phyloP scores from a whole-genome alignment of 176 grass and related monocot genomes.

The Dactylis glomerata region DNA sequence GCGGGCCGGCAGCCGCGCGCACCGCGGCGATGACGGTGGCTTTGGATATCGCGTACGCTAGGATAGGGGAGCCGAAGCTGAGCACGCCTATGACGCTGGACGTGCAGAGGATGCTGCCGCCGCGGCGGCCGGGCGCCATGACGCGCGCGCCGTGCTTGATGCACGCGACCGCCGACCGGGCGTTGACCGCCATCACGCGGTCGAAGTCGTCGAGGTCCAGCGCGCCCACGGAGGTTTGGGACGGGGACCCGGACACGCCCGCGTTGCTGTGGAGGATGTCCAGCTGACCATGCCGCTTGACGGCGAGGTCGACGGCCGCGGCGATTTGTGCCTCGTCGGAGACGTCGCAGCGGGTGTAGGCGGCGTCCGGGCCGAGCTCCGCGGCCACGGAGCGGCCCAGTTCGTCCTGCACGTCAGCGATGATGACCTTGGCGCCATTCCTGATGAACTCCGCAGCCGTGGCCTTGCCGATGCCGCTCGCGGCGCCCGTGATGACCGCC shows the following conservation, averaged over 20 bases:
- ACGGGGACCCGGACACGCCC: neutral
- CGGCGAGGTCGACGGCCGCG: constrained; percentile 9
- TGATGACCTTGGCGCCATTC: constrained; percentile 35
- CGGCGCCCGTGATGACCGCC: constrained; percentile 36
- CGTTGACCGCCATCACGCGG: constrained; percentile 52
- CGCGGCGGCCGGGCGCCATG: neutral
- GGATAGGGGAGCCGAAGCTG: neutral
- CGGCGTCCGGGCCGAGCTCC: constrained; percentile 18
- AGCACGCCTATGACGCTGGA: neutral
- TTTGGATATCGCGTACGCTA: constrained; percentile 13
- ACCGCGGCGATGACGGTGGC: neutral
- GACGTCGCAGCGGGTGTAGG: constrained; percentile 30
- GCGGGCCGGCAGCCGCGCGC: neutral
- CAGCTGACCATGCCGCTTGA: constrained; percentile 8
- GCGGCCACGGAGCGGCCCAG: constrained; percentile 9
- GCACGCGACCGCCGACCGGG: constrained; percentile 9
- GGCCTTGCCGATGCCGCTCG: constrained; percentile 38
- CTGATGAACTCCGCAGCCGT: neutral
- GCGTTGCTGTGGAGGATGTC: constrained; percentile 42
- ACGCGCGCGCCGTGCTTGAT: constrained; percentile 31
- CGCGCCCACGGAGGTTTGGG: neutral
- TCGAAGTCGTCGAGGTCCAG: constrained; percentile 60
- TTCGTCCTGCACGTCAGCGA: constrained; percentile 36
- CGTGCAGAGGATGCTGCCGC: constrained; percentile 18
- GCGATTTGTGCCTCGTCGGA: constrained; percentile 25